Conservation (phyloP, 2,329 filamentous ascomycete genomes). For the Teratosphaeria pseudoeucalypti region DNA sequence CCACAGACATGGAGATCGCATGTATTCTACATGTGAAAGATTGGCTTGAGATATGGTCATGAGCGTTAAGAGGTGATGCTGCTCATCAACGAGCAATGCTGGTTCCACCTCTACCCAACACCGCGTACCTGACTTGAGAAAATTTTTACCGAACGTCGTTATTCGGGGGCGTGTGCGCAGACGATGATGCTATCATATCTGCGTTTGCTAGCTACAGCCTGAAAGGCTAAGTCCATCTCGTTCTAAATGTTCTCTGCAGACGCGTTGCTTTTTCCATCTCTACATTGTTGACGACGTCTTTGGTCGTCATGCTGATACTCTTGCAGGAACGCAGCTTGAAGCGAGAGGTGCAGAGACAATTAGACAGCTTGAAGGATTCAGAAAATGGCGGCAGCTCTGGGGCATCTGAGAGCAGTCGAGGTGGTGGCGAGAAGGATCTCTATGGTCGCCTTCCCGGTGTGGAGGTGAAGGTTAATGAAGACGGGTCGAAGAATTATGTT, state of each 20-base stretch:
- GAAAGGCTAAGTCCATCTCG: neutral
- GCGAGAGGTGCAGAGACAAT: neutral
- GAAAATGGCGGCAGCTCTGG: neutral
- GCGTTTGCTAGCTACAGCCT: neutral
- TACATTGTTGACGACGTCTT: neutral
- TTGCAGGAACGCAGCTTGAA: neutral
- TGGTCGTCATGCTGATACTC: neutral
- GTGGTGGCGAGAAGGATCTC: neutral
- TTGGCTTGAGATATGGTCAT: too few species aligned
- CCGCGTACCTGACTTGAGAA: neutral
- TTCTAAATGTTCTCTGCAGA: neutral
- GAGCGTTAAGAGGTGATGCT: neutral
- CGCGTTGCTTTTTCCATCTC: neutral
- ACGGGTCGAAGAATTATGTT: neutral
- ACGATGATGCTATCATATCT: neutral
- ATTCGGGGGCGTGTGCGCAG: neutral
- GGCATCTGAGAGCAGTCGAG: neutral
- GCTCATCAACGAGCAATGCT: neutral
- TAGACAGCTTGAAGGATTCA: neutral
- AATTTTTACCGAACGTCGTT: neutral
- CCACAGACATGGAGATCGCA: neutral
- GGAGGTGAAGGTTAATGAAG: neutral
- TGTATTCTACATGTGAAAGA: too few species aligned
- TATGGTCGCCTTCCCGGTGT: constrained; percentile 1
- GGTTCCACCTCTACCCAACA: neutral